Evolutionary conservation across 768 basidiomycete species (phyloP).

Genomic region (Lenzites betulinus): DNA sequence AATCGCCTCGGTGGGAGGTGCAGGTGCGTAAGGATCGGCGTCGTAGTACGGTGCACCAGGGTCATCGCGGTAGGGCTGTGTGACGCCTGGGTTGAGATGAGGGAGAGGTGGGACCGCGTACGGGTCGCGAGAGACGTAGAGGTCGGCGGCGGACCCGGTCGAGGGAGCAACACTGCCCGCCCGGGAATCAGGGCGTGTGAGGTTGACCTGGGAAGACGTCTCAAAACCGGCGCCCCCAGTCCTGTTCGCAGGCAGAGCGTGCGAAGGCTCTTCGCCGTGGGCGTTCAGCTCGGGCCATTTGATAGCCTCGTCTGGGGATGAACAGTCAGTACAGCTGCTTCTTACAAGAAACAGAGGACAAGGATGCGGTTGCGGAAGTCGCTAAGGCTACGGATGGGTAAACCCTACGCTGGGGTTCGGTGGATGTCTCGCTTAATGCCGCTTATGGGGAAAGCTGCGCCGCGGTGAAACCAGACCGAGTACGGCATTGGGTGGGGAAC

Average conservation of each 20-base stretch:
- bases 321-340: not conserved
- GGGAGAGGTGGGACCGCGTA: constrained; percentile 85
- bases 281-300: constrained; percentile 89
- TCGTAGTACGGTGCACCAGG: constrained; percentile 50
- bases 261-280: constrained; percentile 43
- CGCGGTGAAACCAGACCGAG: constrained; percentile 1
- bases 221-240: constrained; percentile 78
- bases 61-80: constrained; percentile 72
- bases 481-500: too few relatives aligned
- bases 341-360: not conserved
- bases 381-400: not conserved
- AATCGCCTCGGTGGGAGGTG: constrained; percentile 69
- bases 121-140: constrained; percentile 54
- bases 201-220: constrained; percentile 58
- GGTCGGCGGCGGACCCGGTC: constrained; percentile 43
- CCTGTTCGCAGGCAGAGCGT: constrained; percentile 63
- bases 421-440: not conserved
- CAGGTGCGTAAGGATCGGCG: constrained; percentile 84
- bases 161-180: constrained; percentile 50
- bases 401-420: constrained; percentile 15
- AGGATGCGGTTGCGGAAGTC: not conserved
- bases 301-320: constrained; percentile 69
- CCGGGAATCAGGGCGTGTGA: constrained; percentile 51
- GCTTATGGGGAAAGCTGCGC: not conserved
- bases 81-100: constrained; percentile 67